Evolutionary conservation across 78 protist genomes (phyloP), one percentile per base, ranked within the genome.

Genomic region (Dictyostelium citrinum): DNA sequence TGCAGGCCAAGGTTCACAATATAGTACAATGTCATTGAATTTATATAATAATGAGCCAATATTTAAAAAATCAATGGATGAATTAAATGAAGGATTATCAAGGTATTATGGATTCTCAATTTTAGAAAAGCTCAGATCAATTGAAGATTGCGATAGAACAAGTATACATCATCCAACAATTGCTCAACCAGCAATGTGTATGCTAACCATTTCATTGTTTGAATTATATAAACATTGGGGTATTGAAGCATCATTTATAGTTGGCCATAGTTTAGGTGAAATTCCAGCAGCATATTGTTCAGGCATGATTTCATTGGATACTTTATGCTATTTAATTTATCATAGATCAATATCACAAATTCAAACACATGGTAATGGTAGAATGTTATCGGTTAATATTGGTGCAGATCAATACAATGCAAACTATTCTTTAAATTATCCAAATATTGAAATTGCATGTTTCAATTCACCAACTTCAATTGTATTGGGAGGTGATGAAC

Each of bases 361-460:
- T 20, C n/a, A 58, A 33, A 35, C 80, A 2, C 20, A 24, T 31
- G 79, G 90, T 11, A 84, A 31, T 11, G 95, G 95, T 27, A 90
- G 24, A 60, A 90, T 90, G 95, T 60, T 90, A 74, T 41, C 80
- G 2, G 74, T 90, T 17, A 49, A 71, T 37, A 24, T 90, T 10
- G 31, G 90, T 31, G 1, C 24, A 12, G 68, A 45, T 14, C 16
- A 61, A 8, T 81, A 9, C 31, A 49, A 61, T 35, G 2, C 24
- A 27, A n/a, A 64, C 1, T 64, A 27, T 64, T 64, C 74, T 29
- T 5, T 5, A 70, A 35, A 49, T n/a, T 72, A 41, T 41, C 68
- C 45, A 58, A 27, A 9, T 14, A 35, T 90, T 20, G 95, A 90
- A 61, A 70, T 90, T 24, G 86, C 90, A 27, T 81, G 90, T 60